Evolutionary conservation across 208 protist genomes (phyloP), one percentile per base, ranked within the genome.

Genomic region (Leishmania tarentolae): DNA sequence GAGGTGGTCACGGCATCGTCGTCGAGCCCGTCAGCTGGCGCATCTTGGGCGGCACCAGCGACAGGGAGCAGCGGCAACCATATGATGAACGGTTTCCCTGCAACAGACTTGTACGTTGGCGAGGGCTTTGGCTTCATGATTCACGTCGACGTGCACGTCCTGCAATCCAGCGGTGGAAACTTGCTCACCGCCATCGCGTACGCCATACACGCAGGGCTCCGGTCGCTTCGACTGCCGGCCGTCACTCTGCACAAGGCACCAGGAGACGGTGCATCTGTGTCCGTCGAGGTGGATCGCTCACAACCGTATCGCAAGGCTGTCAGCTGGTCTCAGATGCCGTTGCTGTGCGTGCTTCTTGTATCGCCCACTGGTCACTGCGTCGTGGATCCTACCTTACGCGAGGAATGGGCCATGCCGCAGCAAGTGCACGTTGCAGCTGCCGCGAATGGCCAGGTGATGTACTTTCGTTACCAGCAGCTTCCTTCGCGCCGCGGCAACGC

Each of bases 91-190:
- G 89, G 90, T 40, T 95, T 94, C 65, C 92, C 92, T 1, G 87
- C 86, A 2, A 72, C 80, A 46, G 86, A 93, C 31, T 82, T 97
- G 11, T 93, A 91, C 80, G 89, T 97, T 82, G 92, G 94, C 76
- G 84, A 89, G 24, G 92, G 90, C 50, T 95, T 91, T 75, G 90
- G 90, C 57, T 97, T 96, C 53, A 78, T 83, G 21, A 79, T 95
- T n/a, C 90, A 96, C 79, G 94, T 95, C 40, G 93, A 97, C 66
- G 91, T 95, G 65, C 91, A 95, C 68, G 82, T 97, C 21, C 86
- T 94, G 76, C 87, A 96, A 72, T 79, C 84, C 35, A 74, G 31
- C 47, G 93, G 92, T 13, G 94, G 94, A n/a, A 95, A 92, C 73
- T 40, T 95, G 21, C 66, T 91, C 17, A 79, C 87, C 21, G 44